Percentiles rank a stretch among this genome's conserved stretches.
Evolutionary conservation across 768 basidiomycete species (phyloP).

Genomic region (Mycena haematopus): DNA sequence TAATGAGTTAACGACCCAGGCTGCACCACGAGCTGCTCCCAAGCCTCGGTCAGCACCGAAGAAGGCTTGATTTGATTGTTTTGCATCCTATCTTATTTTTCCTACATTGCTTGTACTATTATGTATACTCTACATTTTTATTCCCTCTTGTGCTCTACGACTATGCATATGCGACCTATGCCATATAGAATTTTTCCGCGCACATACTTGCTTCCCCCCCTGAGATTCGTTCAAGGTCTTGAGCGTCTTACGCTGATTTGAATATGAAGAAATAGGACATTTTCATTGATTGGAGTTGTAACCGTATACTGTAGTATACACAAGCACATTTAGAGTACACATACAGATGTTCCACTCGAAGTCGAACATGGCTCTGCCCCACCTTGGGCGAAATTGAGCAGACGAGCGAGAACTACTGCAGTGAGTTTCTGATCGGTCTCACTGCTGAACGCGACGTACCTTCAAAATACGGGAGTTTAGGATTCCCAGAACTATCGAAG

Average conservation of each 20-base stretch:
- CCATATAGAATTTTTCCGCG: neutral
- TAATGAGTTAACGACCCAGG: neutral
- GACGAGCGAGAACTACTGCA: slow-evolving; percentile 21
- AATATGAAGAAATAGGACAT: too few relatives aligned
- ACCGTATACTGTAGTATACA: too few relatives aligned
- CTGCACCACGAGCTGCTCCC: slow-evolving; percentile 14
- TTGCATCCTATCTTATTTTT: neutral
- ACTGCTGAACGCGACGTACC: neutral
- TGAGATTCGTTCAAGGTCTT: neutral
- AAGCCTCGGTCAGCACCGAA: slow-evolving; percentile 6
- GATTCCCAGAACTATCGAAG: slow-evolving; percentile 20
- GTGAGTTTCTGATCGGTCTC: neutral
- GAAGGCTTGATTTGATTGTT: neutral
- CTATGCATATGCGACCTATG: slow-evolving; percentile 9
- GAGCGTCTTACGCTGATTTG: too few relatives aligned
- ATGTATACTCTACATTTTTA: slow-evolving; percentile 6
- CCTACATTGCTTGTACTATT: slow-evolving; percentile 23
- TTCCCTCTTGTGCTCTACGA: neutral
- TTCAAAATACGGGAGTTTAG: slow-evolving; percentile 27
- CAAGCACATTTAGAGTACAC: slow-evolving; percentile 9
- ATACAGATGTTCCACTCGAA: slow-evolving; percentile 21
- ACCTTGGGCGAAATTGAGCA: slow-evolving; percentile 24
- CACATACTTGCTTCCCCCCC: neutral
- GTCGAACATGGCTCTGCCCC: slow-evolving; percentile 23
- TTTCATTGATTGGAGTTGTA: too few relatives aligned